Evolutionary conservation across 345 rosid genomes (phyloP).

Genomic region (Syzygium jambos): DNA sequence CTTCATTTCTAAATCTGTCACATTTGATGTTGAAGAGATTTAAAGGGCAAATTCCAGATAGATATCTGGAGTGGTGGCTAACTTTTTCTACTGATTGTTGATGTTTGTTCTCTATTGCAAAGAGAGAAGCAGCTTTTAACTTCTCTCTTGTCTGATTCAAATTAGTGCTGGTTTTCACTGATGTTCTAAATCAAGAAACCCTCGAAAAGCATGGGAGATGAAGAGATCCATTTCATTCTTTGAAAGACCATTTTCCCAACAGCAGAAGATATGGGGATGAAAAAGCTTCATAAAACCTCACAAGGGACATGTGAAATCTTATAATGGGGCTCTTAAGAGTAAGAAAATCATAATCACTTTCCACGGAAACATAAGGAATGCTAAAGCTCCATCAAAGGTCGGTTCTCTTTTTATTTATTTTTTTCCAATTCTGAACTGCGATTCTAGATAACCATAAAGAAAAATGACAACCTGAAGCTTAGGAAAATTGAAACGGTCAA

Average conservation of each 20-base stretch:
- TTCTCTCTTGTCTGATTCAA: background rate
- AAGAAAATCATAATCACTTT: fast-evolving
- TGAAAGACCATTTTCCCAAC: background rate
- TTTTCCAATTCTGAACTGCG: background rate
- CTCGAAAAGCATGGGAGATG: background rate
- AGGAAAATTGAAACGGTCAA: background rate
- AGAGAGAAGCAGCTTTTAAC: background rate
- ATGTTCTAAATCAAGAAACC: background rate
- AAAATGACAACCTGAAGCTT: background rate
- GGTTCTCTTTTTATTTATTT: background rate
- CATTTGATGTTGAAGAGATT: background rate
- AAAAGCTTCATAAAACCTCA: background rate
- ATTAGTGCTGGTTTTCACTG: background rate
- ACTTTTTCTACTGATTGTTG: background rate
- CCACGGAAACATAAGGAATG: background rate
- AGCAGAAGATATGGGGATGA: background rate
- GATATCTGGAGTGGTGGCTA: background rate
- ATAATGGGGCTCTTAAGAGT: background rate
- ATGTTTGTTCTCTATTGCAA: background rate
- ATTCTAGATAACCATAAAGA: background rate
- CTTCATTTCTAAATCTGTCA: background rate
- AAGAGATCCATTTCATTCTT: background rate
- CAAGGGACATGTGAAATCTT: background rate
- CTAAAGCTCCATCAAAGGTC: background rate
- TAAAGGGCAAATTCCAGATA: background rate